A percentile compares a stretch with the other conserved stretches of the same genome.
These are phyloP conservation scores for Aspergillus alliaceus DNA, from an alignment of 2,329 filamentous ascomycete species.

Conservation along the genomic window DNA sequence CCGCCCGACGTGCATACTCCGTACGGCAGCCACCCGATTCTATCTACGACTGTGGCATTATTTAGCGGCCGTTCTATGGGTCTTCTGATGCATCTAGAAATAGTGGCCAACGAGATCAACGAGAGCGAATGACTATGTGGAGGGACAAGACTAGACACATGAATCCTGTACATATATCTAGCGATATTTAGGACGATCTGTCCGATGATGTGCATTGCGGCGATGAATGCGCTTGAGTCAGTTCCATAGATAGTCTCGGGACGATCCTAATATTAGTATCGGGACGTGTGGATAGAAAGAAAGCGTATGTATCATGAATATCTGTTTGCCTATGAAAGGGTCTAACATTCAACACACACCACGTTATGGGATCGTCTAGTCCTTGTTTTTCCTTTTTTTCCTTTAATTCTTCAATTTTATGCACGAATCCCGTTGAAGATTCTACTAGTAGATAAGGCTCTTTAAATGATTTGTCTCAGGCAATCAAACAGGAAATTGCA, in stretches of 20 bases:
- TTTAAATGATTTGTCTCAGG: too few relatives aligned
- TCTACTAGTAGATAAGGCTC: background rate
- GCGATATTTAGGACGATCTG: background rate
- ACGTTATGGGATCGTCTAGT: too few relatives aligned
- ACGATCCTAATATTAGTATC: background rate
- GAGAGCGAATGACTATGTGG: background rate
- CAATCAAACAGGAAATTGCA: constrained; percentile 3
- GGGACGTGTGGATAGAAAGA: background rate
- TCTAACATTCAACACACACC: too few relatives aligned
- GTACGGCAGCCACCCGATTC: background rate
- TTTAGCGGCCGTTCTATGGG: background rate
- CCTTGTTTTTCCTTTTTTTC: too few relatives aligned
- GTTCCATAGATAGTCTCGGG: background rate
- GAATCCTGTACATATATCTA: background rate
- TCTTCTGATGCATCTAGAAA: background rate
- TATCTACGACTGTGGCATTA: background rate
- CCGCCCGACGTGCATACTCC: background rate
- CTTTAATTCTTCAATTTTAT: background rate
- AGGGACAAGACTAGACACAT: background rate
- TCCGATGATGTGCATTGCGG: constrained; percentile 15
- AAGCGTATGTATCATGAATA: background rate
- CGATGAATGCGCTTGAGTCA: background rate
- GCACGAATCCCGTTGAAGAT: background rate
- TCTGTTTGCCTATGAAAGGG: background rate
- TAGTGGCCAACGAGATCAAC: background rate